A percentile compares a stretch with the other conserved stretches of the same genome.
phyloP scores from a whole-genome alignment of 129 eudicot species.

The Solidago caesia region DNA sequence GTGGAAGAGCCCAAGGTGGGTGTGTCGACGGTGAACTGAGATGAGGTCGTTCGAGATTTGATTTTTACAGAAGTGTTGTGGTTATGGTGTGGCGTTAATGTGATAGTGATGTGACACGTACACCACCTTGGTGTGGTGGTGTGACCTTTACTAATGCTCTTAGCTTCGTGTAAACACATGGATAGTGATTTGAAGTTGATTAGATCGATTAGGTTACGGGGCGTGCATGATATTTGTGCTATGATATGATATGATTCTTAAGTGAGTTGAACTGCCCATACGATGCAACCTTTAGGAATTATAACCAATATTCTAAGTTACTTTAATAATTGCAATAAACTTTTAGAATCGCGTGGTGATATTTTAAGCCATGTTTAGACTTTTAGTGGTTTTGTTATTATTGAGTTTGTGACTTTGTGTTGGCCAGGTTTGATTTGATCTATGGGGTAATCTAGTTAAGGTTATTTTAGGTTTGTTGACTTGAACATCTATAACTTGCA shows the following conservation, averaged over 20 bases:
- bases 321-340: conserved; percentile 22
- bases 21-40: no score
- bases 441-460: not conserved
- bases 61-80: no score
- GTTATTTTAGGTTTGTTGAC: no score
- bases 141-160: no score
- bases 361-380: not conserved
- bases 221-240: not conserved
- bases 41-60: no score
- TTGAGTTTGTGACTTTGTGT: not conserved
- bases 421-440: not conserved
- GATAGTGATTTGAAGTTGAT: not conserved
- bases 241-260: not conserved
- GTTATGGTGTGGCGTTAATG: no score
- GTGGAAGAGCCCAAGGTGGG: no score
- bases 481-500: no score
- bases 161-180: not conserved
- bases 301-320: not conserved
- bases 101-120: no score
- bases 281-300: conserved; percentile 11
- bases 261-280: conserved; percentile 18
- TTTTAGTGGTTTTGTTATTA: conserved; percentile 6
- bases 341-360: conserved; percentile 20
- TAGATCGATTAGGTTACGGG: not conserved
- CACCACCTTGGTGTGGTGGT: no score